Evolutionary conservation across 2,329 filamentous ascomycete species (phyloP).

Genomic region (Orbilia blumenaviensis): DNA sequence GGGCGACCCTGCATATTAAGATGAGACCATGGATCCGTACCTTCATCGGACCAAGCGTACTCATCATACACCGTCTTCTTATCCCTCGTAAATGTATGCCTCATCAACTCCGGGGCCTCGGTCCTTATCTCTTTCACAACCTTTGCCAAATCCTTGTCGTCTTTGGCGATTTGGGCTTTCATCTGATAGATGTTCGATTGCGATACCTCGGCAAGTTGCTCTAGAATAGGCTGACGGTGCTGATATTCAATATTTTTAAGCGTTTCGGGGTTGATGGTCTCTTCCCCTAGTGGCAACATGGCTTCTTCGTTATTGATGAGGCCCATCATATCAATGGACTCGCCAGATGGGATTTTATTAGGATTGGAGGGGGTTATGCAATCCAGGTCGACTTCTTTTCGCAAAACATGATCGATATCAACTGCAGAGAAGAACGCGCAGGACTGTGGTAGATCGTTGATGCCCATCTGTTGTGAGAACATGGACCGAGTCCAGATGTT

Average conservation of each 20-base stretch:
- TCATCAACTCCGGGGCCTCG: slow-evolving; percentile 54
- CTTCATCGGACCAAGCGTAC: slow-evolving; percentile 24
- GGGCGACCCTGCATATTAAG: slow-evolving; percentile 7
- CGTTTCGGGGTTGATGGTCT: slow-evolving; percentile 62
- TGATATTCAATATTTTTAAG: slow-evolving; percentile 73
- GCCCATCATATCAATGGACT: slow-evolving; percentile 82
- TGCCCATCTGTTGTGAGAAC: slow-evolving; percentile 96
- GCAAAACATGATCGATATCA: slow-evolving; percentile 92
- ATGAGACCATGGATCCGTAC: slow-evolving; percentile 4
- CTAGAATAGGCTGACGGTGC: slow-evolving; percentile 81
- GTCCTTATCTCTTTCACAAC: slow-evolving; percentile 72
- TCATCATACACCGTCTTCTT: slow-evolving; percentile 9
- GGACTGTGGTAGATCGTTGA: slow-evolving; percentile 89
- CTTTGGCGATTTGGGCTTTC: slow-evolving; percentile 81
- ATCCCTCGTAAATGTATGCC: slow-evolving; percentile 14
- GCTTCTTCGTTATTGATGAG: slow-evolving; percentile 75
- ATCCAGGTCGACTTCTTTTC: slow-evolving; percentile 98
- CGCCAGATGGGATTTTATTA: slow-evolving; percentile 79
- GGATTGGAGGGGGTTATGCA: slow-evolving; percentile 90
- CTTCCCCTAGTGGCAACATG: neutral
- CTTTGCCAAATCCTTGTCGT: slow-evolving; percentile 73
- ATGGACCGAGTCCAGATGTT: slow-evolving; percentile 98
- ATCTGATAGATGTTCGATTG: slow-evolving; percentile 71
- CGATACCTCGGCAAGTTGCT: slow-evolving; percentile 66
- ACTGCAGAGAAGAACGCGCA: slow-evolving; percentile 96